Evolutionary conservation across 768 basidiomycete genomes (phyloP).

Genomic region (Boletus reticulatus): DNA sequence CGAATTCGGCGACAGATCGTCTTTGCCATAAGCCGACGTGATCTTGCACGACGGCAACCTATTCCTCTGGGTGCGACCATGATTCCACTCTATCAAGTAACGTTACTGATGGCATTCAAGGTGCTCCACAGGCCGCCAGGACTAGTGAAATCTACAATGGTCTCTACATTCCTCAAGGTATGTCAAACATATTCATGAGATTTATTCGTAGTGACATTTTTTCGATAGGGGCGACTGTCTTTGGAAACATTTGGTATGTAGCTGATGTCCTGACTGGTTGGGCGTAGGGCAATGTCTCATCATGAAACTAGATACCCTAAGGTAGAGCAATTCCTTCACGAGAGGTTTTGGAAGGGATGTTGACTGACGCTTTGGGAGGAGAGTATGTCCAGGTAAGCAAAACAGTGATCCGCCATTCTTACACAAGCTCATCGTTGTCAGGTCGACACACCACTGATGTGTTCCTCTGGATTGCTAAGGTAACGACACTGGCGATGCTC

Average conservation of each 20-base stretch:
- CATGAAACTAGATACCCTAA: conserved; percentile 18
- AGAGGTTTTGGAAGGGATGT: conserved; percentile 10
- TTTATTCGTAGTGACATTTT: neutral
- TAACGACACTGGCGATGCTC: conserved; percentile 19
- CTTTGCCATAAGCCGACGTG: conserved; percentile 11
- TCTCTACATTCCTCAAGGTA: conserved; percentile 52
- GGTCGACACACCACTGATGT: too few species aligned
- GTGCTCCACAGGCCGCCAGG: conserved; percentile 23
- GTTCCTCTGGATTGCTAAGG: too few species aligned
- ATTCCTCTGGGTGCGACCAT: neutral
- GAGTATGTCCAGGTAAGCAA: conserved; percentile 13
- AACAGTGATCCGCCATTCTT: neutral
- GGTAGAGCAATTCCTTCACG: conserved; percentile 10
- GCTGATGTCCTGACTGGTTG: neutral
- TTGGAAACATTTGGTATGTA: conserved; percentile 16
- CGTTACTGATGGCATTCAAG: neutral
- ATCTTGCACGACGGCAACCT: conserved; percentile 10
- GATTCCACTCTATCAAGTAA: neutral
- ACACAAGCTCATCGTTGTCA: too few species aligned
- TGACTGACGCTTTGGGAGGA: conserved; percentile 15
- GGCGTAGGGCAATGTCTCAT: conserved; percentile 14
- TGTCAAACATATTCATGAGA: neutral
- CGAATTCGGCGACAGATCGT: conserved; percentile 5
- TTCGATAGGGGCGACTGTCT: conserved; percentile 9
- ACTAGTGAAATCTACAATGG: conserved; percentile 43